Base-by-base conservation (phyloP, 495 filamentous ascomycete species). In the Xylona heveae region DNA sequence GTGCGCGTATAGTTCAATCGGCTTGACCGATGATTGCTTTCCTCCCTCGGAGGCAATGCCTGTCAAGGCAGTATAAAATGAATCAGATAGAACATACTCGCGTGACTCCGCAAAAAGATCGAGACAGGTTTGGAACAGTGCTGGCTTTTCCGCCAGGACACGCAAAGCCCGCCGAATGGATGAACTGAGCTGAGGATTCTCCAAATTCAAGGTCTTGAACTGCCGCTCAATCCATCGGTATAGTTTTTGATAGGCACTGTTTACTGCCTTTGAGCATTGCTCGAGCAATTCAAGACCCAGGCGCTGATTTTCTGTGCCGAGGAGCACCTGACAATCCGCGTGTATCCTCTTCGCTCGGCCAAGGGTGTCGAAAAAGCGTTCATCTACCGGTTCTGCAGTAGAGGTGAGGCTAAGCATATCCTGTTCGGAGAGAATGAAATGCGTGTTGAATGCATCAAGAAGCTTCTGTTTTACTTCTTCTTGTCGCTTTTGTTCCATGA, bases 181-280 rank as follows among this genome's bases (percentile, higher is more conserved):
- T 19, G 77, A 66, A 43, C 74, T 84, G 40, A 97, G 83, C 36
- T 91, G 82, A 3, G 85, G 85, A 45, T 83, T 92, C 48, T 95
- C 90, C 8, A 99, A 64, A 47, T 94, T 90, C 28, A 95, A 52
- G 1, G 74, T 71, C 48, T 84, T 85, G 57, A 97, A 83, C 44
- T 95, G 84, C 20, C 74, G 69, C 49, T 94, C 83, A 6, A 91
- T 74, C 90, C 90, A 95, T 38, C 73, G 66, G 50, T 85, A 92
- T 6, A 95, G 61, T 49, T 93, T 95, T 50, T 95, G 85, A 46
- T 90, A 95, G 8, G 78, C 85, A 8, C 63, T 64, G 47, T 92
- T 88, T n/a, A 99, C 64, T 24, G 78, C 68, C 34, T 74, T 72
- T 8, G 80, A 77, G 35, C 72, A 80, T 51, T 82, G 67, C 33